These are phyloP conservation scores for Proliferodiscus dingleyae DNA, from an alignment of 2,329 filamentous ascomycete species.

Conservation along the genomic window DNA sequence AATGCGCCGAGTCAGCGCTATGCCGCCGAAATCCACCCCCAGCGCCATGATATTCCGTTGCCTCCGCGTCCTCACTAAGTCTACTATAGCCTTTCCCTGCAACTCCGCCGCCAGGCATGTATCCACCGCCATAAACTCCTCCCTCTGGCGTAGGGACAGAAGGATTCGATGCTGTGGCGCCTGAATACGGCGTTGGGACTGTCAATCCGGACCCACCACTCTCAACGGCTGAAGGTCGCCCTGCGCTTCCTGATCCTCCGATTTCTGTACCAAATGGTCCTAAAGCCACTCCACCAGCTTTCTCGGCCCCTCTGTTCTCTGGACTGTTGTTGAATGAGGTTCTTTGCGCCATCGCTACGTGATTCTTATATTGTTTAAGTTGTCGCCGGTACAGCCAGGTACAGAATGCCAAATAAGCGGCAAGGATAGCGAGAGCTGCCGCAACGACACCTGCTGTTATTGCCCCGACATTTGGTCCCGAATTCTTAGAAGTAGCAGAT, in stretches of 20 bases:
- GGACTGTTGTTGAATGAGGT: constrained; percentile 43
- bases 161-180: background rate
- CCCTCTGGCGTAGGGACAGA: background rate
- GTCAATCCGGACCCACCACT: constrained; percentile 4
- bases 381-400: constrained; percentile 70
- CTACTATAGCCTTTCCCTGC: constrained; percentile 11
- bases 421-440: constrained; percentile 57
- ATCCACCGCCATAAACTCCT: constrained; percentile 17
- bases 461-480: constrained; percentile 34
- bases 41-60: constrained; percentile 19
- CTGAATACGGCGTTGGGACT: background rate
- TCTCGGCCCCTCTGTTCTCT: constrained; percentile 21
- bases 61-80: constrained; percentile 29
- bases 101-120: constrained; percentile 16
- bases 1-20: constrained; percentile 35
- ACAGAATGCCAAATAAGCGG: constrained; percentile 65
- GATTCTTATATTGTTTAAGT: constrained; percentile 63
- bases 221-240: constrained; percentile 8
- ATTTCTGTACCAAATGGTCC: constrained; percentile 27
- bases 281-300: constrained; percentile 19
- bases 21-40: constrained; percentile 30
- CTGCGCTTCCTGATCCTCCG: constrained; percentile 12
- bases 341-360: constrained; percentile 61
- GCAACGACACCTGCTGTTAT: constrained; percentile 54
- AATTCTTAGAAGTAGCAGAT: constrained; percentile 32